Conservation (phyloP, 2,329 filamentous ascomycete species). For the Alternaria conjuncta region DNA sequence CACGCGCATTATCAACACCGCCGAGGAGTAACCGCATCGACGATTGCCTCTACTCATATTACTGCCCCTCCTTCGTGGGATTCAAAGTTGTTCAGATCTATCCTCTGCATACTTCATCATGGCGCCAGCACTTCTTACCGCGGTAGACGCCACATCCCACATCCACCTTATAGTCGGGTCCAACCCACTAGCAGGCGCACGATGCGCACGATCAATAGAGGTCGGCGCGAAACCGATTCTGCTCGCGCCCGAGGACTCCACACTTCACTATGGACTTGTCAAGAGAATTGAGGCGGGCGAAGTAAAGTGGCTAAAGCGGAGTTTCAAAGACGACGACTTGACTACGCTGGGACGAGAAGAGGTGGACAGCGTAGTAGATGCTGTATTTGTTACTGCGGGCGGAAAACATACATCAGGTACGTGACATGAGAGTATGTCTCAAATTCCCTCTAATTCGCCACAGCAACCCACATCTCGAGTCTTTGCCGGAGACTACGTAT, state of each 20-base stretch:
- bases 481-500: slow-evolving; percentile 82
- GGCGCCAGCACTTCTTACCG: slow-evolving; percentile 70
- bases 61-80: slow-evolving; percentile 3
- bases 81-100: background rate
- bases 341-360: slow-evolving; percentile 79
- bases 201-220: slow-evolving; percentile 79
- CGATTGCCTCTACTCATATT: slow-evolving; percentile 12
- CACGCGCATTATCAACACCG: slow-evolving; percentile 22
- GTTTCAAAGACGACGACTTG: slow-evolving; percentile 75
- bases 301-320: slow-evolving; percentile 69
- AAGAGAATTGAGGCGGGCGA: slow-evolving; percentile 70
- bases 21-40: slow-evolving; percentile 14
- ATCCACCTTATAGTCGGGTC: slow-evolving; percentile 86
- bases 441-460: slow-evolving; percentile 15
- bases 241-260: slow-evolving; percentile 71
- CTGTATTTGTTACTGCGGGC: slow-evolving; percentile 82
- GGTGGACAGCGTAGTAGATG: slow-evolving; percentile 80
- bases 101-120: slow-evolving; percentile 33
- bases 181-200: slow-evolving; percentile 83
- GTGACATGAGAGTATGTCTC: background rate
- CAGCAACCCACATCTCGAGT: slow-evolving; percentile 71
- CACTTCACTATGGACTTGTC: slow-evolving; percentile 66
- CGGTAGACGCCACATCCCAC: slow-evolving; percentile 72
- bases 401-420: slow-evolving; percentile 58
- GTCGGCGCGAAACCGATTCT: slow-evolving; percentile 83